Evolutionary conservation across 805 yeast genomes (phyloP).

Genomic region (Saturnispora serradocipensis): DNA sequence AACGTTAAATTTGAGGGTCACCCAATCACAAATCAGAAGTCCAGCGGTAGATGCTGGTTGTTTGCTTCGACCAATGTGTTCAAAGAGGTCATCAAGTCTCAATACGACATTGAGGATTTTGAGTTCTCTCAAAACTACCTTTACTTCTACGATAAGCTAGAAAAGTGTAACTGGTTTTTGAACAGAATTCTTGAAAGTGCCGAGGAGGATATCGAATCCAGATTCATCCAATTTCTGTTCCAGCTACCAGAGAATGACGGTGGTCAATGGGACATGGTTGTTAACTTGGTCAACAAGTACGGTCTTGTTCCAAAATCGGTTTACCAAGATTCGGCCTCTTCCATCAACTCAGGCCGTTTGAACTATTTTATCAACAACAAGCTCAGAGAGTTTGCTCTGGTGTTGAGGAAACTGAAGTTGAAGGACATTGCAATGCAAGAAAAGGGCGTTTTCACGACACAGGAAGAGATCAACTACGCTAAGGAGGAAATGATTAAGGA

Average conservation of each 20-base stretch:
- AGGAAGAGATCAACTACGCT: constrained; percentile 15
- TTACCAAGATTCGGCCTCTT: constrained; percentile 62
- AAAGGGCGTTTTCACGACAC: neutral
- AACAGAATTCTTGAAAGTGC: constrained; percentile 66
- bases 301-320: constrained; percentile 70
- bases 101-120: constrained; percentile 55
- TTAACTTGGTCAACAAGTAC: constrained; percentile 66
- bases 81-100: constrained; percentile 54
- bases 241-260: constrained; percentile 71
- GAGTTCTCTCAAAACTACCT: constrained; percentile 75
- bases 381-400: constrained; percentile 69
- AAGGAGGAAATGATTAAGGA: constrained; percentile 42
- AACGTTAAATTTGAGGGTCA: constrained; percentile 42
- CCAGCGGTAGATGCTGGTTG: constrained; percentile 84
- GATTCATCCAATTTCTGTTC: constrained; percentile 58
- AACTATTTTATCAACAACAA: constrained; percentile 61
- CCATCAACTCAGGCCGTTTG: constrained; percentile 45
- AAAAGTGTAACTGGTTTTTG: constrained; percentile 73
- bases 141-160: constrained; percentile 80
- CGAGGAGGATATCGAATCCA: constrained; percentile 58
- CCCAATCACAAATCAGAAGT: constrained; percentile 67
- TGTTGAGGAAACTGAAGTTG: constrained; percentile 44
- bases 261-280: constrained; percentile 85
- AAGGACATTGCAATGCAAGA: constrained; percentile 28
- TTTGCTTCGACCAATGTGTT: constrained; percentile 78